phyloP scores from a whole-genome alignment of 2,329 filamentous ascomycete species.

The Didymella segeticola region DNA sequence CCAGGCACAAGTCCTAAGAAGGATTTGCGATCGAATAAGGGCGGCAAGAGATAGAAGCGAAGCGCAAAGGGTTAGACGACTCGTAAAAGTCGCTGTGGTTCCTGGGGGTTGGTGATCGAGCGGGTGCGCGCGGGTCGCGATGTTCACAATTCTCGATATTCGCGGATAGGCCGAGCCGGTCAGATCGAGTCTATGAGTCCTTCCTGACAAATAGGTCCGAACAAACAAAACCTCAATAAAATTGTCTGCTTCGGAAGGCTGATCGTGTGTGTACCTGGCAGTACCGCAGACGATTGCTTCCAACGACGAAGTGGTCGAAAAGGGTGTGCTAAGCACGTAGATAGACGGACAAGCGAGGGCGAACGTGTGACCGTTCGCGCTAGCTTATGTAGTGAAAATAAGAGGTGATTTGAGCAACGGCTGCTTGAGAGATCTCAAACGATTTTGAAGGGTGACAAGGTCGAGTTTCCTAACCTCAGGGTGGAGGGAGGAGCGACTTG shows the following conservation, averaged over 20 bases:
- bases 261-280: slow-evolving; percentile 21
- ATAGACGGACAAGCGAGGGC: not conserved
- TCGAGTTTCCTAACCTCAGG: not conserved
- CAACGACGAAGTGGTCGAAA: slow-evolving; percentile 1
- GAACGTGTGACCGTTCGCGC: slow-evolving; percentile 10
- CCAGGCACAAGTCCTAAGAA: slow-evolving; percentile 23
- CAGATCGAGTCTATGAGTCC: slow-evolving; percentile 10
- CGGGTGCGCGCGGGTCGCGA: slow-evolving; percentile 12
- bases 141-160: slow-evolving; percentile 24
- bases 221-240: not conserved
- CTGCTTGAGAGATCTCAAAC: slow-evolving; percentile 1
- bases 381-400: not conserved
- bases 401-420: not conserved
- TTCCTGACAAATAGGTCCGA: not conserved
- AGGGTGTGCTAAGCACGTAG: slow-evolving; percentile 7
- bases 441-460: not conserved
- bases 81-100: not conserved
- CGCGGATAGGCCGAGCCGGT: slow-evolving; percentile 17
- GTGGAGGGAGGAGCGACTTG: slow-evolving; percentile 5
- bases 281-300: slow-evolving; percentile 22
- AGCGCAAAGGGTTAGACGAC: not conserved
- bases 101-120: slow-evolving; percentile 26
- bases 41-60: slow-evolving; percentile 12
- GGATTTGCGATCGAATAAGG: slow-evolving; percentile 28
- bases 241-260: slow-evolving; percentile 7